phyloP scores from a whole-genome alignment of 2,329 filamentous ascomycete genomes.

The Colletotrichum sp. region DNA sequence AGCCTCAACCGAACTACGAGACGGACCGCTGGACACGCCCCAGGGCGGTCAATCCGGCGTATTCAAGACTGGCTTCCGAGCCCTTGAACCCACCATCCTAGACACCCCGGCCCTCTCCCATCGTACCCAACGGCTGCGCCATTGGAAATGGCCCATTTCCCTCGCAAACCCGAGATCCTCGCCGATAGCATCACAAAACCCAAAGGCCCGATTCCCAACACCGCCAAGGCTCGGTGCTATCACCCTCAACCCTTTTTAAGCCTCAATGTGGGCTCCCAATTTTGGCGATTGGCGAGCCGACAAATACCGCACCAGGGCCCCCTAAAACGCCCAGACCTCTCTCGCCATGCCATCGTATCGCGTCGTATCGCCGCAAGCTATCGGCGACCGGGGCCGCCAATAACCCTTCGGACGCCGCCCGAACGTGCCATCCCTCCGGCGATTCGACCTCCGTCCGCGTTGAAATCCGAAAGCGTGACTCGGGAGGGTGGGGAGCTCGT shows the following conservation, averaged over 20 bases:
- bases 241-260: neutral
- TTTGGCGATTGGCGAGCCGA: neutral
- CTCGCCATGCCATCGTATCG: rapidly evolving
- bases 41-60: no score
- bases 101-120: no score
- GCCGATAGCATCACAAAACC: neutral
- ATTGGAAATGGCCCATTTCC: no score
- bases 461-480: neutral
- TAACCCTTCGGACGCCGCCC: neutral
- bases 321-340: neutral
- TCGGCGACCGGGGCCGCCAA: neutral
- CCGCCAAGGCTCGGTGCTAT: neutral
- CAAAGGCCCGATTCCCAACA: neutral
- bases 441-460: neutral
- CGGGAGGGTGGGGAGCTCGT: neutral
- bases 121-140: no score
- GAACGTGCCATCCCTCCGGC: neutral
- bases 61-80: no score
- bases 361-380: neutral
- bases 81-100: no score
- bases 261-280: neutral
- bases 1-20: no score
- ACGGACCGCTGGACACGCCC: no score
- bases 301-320: neutral
- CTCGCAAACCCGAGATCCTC: neutral